These are phyloP conservation scores for Galerina marginata DNA, from an alignment of 768 basidiomycete species.

Conservation along the genomic window DNA sequence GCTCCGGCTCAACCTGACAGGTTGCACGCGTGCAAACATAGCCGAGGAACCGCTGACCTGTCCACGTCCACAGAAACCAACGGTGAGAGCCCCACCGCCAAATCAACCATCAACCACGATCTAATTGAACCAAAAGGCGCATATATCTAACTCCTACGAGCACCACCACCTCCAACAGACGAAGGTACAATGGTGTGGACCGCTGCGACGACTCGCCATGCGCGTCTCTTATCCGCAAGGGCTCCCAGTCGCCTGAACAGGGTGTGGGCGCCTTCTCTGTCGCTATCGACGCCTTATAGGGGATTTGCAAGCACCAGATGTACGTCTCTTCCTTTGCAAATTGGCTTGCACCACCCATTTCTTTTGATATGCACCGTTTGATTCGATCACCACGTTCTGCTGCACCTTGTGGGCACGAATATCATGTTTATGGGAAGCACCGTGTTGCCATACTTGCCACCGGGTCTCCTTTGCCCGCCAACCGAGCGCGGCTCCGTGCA, in stretches of 20 bases:
- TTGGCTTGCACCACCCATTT: neutral
- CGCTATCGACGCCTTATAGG: constrained; percentile 12
- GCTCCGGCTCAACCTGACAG: neutral
- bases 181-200: constrained; percentile 20
- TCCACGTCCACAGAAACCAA: neutral
- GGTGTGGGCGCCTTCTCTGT: constrained; percentile 14
- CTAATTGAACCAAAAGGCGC: neutral
- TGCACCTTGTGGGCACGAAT: neutral
- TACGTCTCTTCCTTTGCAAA: constrained; percentile 8
- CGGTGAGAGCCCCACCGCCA: constrained; percentile 14
- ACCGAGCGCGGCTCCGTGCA: neutral
- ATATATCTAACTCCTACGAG: neutral
- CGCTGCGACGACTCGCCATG: constrained; percentile 13
- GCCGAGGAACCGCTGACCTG: neutral
- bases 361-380: neutral
- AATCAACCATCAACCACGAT: constrained; percentile 15
- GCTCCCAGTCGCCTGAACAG: constrained; percentile 11
- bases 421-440: constrained; percentile 2
- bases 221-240: constrained; percentile 21
- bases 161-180: neutral
- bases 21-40: neutral
- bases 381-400: neutral
- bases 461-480: constrained; percentile 1
- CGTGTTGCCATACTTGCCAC: too few species aligned
- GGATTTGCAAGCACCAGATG: constrained; percentile 24